phyloP scores from a whole-genome alignment of 495 filamentous ascomycete species.

The Letharia columbiana region DNA sequence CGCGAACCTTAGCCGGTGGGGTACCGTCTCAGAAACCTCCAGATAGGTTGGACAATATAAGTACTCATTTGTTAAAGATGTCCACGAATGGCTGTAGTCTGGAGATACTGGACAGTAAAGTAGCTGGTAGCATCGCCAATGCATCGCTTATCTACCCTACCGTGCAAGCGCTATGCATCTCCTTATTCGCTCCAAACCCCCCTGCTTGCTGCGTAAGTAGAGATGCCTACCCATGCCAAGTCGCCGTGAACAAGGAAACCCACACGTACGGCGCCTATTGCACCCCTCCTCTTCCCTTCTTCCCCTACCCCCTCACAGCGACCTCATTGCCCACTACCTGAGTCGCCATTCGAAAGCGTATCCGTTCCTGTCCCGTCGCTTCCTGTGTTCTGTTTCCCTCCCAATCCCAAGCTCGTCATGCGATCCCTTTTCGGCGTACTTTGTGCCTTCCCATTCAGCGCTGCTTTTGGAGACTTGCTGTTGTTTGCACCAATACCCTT shows the following conservation, averaged over 20 bases:
- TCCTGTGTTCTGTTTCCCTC: background rate
- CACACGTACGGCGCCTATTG: background rate
- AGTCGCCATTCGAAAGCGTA: conserved; percentile 7
- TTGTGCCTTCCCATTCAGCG: conserved; percentile 9
- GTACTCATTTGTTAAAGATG: background rate
- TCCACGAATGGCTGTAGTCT: background rate
- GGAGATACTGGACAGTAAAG: too few species aligned
- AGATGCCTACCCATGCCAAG: background rate
- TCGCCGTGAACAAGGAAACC: background rate
- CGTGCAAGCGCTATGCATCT: conserved; percentile 2
- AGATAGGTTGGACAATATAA: background rate
- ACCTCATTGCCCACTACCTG: conserved; percentile 2
- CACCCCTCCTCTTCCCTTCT: background rate
- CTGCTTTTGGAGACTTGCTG: conserved; percentile 4
- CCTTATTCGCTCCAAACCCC: background rate
- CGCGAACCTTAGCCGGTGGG: background rate
- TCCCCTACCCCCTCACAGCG: background rate
- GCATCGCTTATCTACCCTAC: background rate
- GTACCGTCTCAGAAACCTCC: background rate
- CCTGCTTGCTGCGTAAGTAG: background rate
- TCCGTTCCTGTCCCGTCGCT: conserved; percentile 4
- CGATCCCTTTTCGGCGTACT: conserved; percentile 1
- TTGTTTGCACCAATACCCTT: conserved; percentile 7
- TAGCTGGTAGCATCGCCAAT: background rate
- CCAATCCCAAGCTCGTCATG: conserved; percentile 1